These are phyloP conservation scores for Cercospora sesami DNA, from an alignment of 2,329 filamentous ascomycete species.

Conservation along the genomic window DNA sequence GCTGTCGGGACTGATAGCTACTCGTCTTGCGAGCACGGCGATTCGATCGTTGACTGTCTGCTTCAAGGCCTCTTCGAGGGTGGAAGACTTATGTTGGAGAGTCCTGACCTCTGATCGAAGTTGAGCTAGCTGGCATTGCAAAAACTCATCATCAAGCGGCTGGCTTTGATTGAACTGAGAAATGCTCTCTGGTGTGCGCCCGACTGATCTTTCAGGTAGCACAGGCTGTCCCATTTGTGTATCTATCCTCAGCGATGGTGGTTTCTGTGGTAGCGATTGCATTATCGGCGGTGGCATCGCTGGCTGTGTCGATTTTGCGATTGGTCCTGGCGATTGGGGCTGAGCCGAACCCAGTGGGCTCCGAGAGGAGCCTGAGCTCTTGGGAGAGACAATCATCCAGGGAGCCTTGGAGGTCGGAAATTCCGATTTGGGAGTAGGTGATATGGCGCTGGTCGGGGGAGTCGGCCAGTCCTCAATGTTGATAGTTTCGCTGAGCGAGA, in stretches of 20 bases:
- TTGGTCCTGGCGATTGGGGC: background rate
- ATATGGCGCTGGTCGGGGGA: slow-evolving; percentile 9
- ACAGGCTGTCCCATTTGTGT: background rate
- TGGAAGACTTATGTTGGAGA: slow-evolving; percentile 1
- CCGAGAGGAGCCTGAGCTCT: background rate
- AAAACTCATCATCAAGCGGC: background rate
- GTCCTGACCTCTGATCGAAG: slow-evolving; percentile 4
- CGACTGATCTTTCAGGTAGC: background rate
- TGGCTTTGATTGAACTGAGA: background rate
- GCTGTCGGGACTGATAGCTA: background rate
- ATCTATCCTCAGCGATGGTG: background rate
- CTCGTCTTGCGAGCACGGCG: background rate
- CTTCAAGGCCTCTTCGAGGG: slow-evolving; percentile 3
- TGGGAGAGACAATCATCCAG: background rate
- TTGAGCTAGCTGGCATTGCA: background rate
- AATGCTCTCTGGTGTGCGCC: background rate
- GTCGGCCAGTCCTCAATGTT: slow-evolving; percentile 11
- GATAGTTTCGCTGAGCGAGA: background rate
- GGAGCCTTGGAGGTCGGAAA: background rate
- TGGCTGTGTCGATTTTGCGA: background rate
- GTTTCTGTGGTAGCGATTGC: background rate
- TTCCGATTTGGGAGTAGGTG: background rate
- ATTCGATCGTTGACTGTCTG: slow-evolving; percentile 2
- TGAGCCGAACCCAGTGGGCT: background rate
- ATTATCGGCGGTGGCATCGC: background rate